Evolutionary conservation across 1,284 basidiomycete genomes (phyloP).

Genomic region (Boletus holoroseus): DNA sequence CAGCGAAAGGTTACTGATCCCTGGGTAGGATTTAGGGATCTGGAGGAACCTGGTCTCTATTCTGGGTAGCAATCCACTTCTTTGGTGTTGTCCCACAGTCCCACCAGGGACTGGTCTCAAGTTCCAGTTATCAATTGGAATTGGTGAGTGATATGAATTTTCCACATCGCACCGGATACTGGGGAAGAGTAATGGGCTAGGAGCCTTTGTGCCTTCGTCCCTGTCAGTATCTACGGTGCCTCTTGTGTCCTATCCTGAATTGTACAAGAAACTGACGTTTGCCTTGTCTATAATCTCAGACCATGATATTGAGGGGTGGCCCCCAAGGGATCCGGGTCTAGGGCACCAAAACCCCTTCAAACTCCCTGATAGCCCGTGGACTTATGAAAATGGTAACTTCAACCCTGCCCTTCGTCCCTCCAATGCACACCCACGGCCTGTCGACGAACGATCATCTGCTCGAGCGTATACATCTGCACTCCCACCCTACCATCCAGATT

Average conservation of each 20-base stretch:
- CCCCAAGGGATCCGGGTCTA: slow-evolving; percentile 50
- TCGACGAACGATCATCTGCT: slow-evolving; percentile 15
- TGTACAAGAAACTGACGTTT: slow-evolving; percentile 7
- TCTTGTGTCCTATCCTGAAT: background rate
- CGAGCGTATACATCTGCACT: slow-evolving; percentile 43
- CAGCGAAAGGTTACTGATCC: slow-evolving; percentile 7
- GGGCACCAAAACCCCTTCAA: slow-evolving; percentile 39
- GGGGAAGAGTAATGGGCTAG: slow-evolving; percentile 16
- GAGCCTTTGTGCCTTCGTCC: slow-evolving; percentile 4
- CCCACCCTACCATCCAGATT: slow-evolving; percentile 72
- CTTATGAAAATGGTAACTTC: slow-evolving; percentile 68
- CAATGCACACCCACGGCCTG: slow-evolving; percentile 37
- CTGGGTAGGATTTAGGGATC: slow-evolving; percentile 66
- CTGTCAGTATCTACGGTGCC: slow-evolving; percentile 6
- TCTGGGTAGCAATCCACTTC: slow-evolving; percentile 65
- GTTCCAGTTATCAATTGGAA: slow-evolving; percentile 64
- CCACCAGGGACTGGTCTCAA: slow-evolving; percentile 70
- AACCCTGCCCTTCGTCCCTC: slow-evolving; percentile 71
- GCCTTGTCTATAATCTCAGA: slow-evolving; percentile 8
- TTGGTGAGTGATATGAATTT: slow-evolving; percentile 71
- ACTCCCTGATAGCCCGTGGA: slow-evolving; percentile 70
- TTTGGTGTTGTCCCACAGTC: slow-evolving; percentile 80
- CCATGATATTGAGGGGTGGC: slow-evolving; percentile 41
- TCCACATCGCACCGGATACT: background rate
- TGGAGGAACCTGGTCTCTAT: slow-evolving; percentile 71